Evolutionary conservation across 2,329 filamentous ascomycete species (phyloP), one percentile per base, ranked within the genome.

Genomic region (Sordariomycetes sp.): DNA sequence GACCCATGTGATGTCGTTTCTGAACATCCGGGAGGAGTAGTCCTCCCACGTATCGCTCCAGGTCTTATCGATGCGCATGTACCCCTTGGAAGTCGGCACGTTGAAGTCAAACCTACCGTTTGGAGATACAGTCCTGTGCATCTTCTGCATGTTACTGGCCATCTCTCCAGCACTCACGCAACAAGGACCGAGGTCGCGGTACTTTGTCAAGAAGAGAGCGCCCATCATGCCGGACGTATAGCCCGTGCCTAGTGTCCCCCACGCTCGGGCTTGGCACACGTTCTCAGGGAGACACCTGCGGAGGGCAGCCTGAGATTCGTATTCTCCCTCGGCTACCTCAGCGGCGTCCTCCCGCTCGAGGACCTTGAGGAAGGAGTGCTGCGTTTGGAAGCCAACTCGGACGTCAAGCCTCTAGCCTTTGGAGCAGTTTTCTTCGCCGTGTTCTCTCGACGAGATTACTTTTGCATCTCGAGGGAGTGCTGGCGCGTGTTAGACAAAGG

Each of bases 41-140:
- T 58, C 59, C 25, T 62, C 60, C 61, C 62, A 63, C 24, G 22
- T 55, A 35, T 54, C 54, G 13, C 57, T 54, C 57, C 58, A 61
- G 17, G 60, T 60, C 10, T 57, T 54, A 13, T 59, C 61, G 39
- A 60, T 62, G 17, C 63, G 57, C 4, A 42, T 25, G 12, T 32
- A 24, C n/a, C 57, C 67, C 35, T 66, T 63, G 53, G 61, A 69
- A 1, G 68, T 71, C 13, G 61, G 62, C 35, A 68, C 59, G 55
- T 68, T 65, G 60, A 72, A 72, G 1, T 68, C 70, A 59, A 71
- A 72, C 59, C 67, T 65, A 1, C 70, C 70, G 22, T 62, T 72
- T 1, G 61, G 61, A 2, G 60, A 62, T 7, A 10, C 17, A 32
- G 15, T 28, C 24, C 25, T 12, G 28, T 54, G 56, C 39, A 58